Evolutionary conservation across 305 asterid species (phyloP).

Genomic region (Rubia balearica): DNA sequence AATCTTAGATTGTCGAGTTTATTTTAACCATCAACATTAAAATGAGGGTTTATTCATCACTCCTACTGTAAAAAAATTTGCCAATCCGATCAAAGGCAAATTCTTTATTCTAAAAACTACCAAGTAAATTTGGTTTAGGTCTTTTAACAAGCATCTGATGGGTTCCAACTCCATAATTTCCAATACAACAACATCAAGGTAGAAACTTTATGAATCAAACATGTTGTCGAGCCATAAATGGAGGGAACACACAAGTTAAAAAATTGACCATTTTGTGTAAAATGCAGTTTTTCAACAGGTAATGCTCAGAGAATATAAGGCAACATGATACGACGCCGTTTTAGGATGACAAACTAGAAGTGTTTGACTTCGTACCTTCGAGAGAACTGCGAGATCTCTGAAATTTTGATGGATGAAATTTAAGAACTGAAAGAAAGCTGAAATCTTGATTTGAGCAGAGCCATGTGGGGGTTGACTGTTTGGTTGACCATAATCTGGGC

Average conservation of each 20-base stretch:
- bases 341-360: background rate
- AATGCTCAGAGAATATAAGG: background rate
- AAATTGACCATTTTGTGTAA: background rate
- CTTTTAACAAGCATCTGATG: conserved; percentile 33
- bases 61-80: no score
- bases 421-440: background rate
- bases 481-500: conserved; percentile 65
- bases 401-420: background rate
- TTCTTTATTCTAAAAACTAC: background rate
- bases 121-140: conserved; percentile 20
- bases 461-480: conserved; percentile 52
- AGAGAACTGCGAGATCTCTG: conserved; percentile 9
- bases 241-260: background rate
- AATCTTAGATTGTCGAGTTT: no score
- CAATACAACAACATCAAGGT: background rate
- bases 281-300: background rate
- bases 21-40: no score
- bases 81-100: no score
- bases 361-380: background rate
- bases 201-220: background rate
- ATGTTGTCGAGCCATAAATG: background rate
- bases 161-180: no score
- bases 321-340: conserved; percentile 1
- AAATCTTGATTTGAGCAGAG: background rate
- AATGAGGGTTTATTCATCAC: no score